Percentiles rank a stretch among this genome's conserved stretches.
phyloP scores from a whole-genome alignment of 106 monocot genomes.

The Allium fistulosum region DNA sequence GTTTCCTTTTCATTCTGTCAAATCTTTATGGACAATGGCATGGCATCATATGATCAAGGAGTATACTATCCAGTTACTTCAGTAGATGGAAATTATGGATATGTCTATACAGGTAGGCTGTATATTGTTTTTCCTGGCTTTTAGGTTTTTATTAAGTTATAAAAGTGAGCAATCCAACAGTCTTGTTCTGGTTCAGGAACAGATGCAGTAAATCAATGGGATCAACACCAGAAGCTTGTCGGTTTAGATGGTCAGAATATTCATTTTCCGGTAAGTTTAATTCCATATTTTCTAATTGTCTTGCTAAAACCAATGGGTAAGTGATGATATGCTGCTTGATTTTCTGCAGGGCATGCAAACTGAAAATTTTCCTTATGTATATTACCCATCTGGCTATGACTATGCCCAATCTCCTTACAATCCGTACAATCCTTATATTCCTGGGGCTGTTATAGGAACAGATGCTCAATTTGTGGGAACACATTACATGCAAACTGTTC shows the following conservation, averaged over 20 bases:
- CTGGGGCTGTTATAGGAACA: constrained; percentile 36
- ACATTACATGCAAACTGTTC: constrained; percentile 24
- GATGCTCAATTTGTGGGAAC: constrained; percentile 33
- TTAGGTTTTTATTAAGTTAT: background rate
- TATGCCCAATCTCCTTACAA: constrained; percentile 50
- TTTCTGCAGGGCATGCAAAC: constrained; percentile 43
- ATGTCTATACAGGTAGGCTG: constrained; percentile 53
- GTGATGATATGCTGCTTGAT: background rate
- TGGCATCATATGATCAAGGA: constrained; percentile 46
- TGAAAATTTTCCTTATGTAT: constrained; percentile 49
- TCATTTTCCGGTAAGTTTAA: constrained; percentile 26
- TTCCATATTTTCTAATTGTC: background rate
- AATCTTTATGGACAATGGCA: constrained; percentile 29
- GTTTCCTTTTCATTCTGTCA: too few relatives aligned
- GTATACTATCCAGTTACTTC: constrained; percentile 49
- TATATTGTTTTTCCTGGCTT: background rate
- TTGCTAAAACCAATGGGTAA: background rate
- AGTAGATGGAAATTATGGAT: constrained; percentile 39
- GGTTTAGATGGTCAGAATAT: constrained; percentile 68
- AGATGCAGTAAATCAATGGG: constrained; percentile 59
- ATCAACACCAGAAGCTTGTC: constrained; percentile 40
- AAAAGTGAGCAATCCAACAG: background rate
- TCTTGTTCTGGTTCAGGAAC: constrained; percentile 24
- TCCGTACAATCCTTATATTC: constrained; percentile 36
- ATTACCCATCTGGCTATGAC: constrained; percentile 58